A percentile compares a stretch with the other conserved stretches of the same genome.
phyloP scores from a whole-genome alignment of 306 rosid genomes.

The Acacia crassicarpa region DNA sequence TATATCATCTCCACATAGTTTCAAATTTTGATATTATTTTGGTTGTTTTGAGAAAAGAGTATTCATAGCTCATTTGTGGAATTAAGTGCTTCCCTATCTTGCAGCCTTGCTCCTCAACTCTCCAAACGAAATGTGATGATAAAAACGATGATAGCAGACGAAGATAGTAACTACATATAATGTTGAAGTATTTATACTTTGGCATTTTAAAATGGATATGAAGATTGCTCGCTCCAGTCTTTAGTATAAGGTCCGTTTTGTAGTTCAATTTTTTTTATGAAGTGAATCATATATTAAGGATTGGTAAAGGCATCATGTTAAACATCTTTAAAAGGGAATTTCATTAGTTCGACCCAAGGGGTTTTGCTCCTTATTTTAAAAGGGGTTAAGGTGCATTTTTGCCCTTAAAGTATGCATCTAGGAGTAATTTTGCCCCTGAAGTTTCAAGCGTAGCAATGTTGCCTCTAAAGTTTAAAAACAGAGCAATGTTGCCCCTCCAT shows the following conservation, averaged over 20 bases:
- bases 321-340: too few species aligned
- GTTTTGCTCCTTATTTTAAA: neutral
- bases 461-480: too few species aligned
- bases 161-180: neutral
- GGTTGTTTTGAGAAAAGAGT: neutral
- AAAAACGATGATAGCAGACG: neutral
- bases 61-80: neutral
- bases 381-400: too few species aligned
- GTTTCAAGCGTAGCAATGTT: too few species aligned
- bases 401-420: too few species aligned
- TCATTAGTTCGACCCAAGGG: too few species aligned
- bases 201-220: neutral
- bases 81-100: neutral
- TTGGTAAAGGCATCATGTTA: too few species aligned
- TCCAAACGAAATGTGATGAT: neutral
- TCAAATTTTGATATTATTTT: slow-evolving; percentile 26
- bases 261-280: too few species aligned
- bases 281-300: too few species aligned
- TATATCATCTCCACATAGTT: slow-evolving; percentile 11
- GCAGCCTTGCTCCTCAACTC: neutral
- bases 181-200: neutral
- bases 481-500: too few species aligned
- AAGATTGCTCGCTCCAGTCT: neutral
- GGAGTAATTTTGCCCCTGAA: too few species aligned
- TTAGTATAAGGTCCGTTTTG: too few species aligned